Conservation (phyloP, 352 stramenopile species). For the Phytophthora fragariae region DNA sequence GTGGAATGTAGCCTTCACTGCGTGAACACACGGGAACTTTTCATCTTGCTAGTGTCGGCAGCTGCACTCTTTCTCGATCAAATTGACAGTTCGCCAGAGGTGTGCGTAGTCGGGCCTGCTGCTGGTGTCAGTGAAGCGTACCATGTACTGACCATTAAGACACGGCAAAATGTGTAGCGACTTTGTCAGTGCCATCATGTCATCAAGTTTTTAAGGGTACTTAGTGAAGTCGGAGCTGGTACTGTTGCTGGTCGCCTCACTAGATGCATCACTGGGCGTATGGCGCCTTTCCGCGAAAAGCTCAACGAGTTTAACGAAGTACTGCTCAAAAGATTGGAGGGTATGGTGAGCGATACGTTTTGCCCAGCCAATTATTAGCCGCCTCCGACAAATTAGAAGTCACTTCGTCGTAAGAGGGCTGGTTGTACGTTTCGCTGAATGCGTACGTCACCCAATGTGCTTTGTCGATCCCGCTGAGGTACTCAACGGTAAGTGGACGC, state of each 20-base stretch:
- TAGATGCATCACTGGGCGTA: no score
- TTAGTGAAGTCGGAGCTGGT: no score
- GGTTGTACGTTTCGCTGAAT: constrained; percentile 7
- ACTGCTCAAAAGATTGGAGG: constrained; percentile 9
- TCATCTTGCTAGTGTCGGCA: constrained; percentile 12
- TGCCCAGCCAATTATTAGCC: constrained; percentile 11
- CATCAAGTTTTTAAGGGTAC: background rate
- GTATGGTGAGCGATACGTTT: background rate
- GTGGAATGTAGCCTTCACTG: constrained; percentile 11
- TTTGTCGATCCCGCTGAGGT: background rate
- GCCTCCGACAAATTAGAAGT: constrained; percentile 7
- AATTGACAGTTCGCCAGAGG: constrained; percentile 12
- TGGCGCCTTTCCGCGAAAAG: background rate
- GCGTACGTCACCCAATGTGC: constrained; percentile 1
- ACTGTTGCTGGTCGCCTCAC: no score
- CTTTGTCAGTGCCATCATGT: background rate
- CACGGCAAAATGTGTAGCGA: background rate
- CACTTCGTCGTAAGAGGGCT: constrained; percentile 18
- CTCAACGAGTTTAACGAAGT: constrained; percentile 7
- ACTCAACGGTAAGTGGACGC: no score
- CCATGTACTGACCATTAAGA: background rate
- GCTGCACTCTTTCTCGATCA: constrained; percentile 13
- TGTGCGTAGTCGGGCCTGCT: background rate
- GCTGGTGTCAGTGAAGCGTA: constrained; percentile 14
- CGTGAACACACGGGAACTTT: constrained; percentile 10